Evolutionary conservation across 208 protist species (phyloP), one percentile per base, ranked within the genome.

Genomic region (Leptomonas seymouri): DNA sequence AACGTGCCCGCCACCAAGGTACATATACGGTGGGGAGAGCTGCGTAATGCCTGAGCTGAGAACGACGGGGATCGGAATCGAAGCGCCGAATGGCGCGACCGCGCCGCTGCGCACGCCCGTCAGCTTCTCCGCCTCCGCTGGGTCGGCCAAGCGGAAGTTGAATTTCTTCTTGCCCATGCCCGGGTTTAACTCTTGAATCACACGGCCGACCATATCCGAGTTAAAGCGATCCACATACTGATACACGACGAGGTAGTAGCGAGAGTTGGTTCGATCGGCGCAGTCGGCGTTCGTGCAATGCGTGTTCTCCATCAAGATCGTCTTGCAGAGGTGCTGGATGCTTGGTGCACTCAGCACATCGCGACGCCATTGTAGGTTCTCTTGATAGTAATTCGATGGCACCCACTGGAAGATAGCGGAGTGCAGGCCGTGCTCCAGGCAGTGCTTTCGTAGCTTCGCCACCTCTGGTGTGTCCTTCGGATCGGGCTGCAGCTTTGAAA

Each of bases 231-330:
- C 87, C 41, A 91, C 83, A 72, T 96, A 96, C 46, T 82, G 91
- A 62, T 82, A 93, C 49, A 94, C 86, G 66, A 93, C 80, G 36
- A 93, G 73, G 79, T 94, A 97, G 71, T 81, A 94, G 51, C 85
- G 88, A 14, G 91, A 86, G 78, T 97, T 97, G 54, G 81, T 70
- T 6, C 71, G 78, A 12, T 89, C 76, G 16, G 51, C 63, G 66
- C 88, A 96, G 67, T 95, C 89, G 7, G 14, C 53, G 25, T 83
- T 44, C 8, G 76, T 78, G 75, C 91, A 98, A 69, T 96, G 87
- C 20, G 95, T 96, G 77, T 98, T 98, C 70, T 97, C 91, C 59
- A 98, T 69, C 11, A 98, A 58, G 55, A 98, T 95, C 0, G 93
- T 94, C 67, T 98, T 98, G 82, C 95, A 98, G 20, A 98, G 65